Conservation (phyloP, 495 filamentous ascomycete species). For the Paragyromitra xinjiangensis region DNA sequence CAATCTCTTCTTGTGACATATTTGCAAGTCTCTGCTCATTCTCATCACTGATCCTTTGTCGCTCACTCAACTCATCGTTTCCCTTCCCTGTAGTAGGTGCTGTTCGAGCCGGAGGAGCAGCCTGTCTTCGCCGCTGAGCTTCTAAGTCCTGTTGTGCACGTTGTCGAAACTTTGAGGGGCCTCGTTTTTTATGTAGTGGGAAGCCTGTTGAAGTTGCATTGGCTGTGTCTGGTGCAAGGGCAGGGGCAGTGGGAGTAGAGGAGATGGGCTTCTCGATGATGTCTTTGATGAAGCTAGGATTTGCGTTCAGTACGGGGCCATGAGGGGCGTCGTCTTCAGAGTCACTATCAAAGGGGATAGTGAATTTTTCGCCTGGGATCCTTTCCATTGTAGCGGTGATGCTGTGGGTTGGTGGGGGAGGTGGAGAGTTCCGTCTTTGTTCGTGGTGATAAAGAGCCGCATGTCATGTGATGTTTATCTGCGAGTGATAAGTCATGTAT, state of each 20-base stretch:
- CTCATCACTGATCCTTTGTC: slow-evolving; percentile 77
- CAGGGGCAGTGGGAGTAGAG: slow-evolving; percentile 67
- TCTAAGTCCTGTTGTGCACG: slow-evolving; percentile 61
- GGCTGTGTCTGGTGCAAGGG: slow-evolving; percentile 65
- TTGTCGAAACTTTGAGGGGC: slow-evolving; percentile 79
- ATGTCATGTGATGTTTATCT: slow-evolving; percentile 22
- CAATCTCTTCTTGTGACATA: slow-evolving; percentile 86
- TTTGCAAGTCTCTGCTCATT: slow-evolving; percentile 76
- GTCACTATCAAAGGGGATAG: slow-evolving; percentile 63
- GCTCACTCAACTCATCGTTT: slow-evolving; percentile 65
- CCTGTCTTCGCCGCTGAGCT: slow-evolving; percentile 36
- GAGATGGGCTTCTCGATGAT: slow-evolving; percentile 75
- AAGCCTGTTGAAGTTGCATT: slow-evolving; percentile 75
- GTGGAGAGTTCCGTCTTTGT: slow-evolving; percentile 21
- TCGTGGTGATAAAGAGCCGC: slow-evolving; percentile 19
- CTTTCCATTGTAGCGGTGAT: slow-evolving; percentile 61
- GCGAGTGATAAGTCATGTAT: slow-evolving; percentile 37
- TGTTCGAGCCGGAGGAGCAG: slow-evolving; percentile 3
- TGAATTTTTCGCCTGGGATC: slow-evolving; percentile 70
- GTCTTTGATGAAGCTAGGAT: slow-evolving; percentile 71
- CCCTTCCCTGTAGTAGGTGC: slow-evolving; percentile 1
- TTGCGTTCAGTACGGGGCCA: slow-evolving; percentile 54
- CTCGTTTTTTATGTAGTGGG: slow-evolving; percentile 82
- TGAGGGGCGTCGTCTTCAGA: slow-evolving; percentile 39
- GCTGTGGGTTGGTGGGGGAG: not conserved